Evolutionary conservation across 805 yeast species (phyloP), one percentile per base, ranked within the genome.

Genomic region (Torulaspora quercuum): DNA sequence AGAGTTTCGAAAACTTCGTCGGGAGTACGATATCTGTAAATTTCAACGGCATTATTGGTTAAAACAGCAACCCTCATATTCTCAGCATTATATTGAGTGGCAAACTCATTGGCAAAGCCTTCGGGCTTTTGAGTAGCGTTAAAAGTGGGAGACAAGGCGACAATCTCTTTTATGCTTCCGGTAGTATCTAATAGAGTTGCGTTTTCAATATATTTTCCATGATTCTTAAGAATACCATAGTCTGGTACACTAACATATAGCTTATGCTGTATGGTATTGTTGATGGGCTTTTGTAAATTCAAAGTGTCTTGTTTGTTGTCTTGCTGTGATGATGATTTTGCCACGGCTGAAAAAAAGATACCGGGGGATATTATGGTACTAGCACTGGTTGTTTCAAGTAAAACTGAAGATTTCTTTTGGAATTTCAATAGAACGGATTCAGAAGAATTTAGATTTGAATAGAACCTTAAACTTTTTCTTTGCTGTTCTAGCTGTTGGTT

Each of bases 51-150:
- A 12, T 76, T 74, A 49, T 75, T 77, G 2, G 98, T 89, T 51
- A 92, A 66, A 1, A 90, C 78, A 1, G 95, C 96, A 53, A 89
- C 73, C 50, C 76, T 78, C 29, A 83, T 72, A 0, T 85, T 78
- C 12, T 71, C 68, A 12, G 74, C 62, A 11, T 79, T 74, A 54
- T 86, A 90, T 52, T 89, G 97, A 5, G 90, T 79, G 1, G 96
- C 95, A 60, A 85, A 78, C 41, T 79, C 79, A 56, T 90, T 89
- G 7, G 87, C 85, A 55, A 80, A 86, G 2, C 96, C 95, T 49
- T 70, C 76, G 13, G 95, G 95, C 29, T 76, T 76, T 27, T 75
- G 64, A 0, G 90, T 73, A 1, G 94, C 86, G 52, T 76, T 74
- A 69, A 81, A 81, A 2, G 79, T 65, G 10, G 84, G 78, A 0